Percentiles rank a stretch among this genome's conserved stretches.
Conservation (phyloP, 2,329 filamentous ascomycete species). For the Fusarium staphyleae region DNA sequence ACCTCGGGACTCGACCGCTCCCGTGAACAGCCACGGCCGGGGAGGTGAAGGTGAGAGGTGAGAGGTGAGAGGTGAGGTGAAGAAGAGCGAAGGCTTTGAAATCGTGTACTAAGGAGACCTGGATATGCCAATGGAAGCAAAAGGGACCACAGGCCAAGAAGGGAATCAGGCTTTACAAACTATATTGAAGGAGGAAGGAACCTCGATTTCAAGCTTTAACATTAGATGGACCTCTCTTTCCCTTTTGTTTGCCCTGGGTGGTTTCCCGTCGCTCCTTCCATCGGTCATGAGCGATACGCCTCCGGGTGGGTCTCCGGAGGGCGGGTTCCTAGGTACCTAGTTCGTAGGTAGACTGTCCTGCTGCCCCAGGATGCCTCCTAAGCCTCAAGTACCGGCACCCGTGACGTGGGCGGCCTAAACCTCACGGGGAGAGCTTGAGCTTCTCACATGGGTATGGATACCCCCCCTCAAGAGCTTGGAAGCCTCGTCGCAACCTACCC, state of each 20-base stretch:
- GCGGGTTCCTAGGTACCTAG: slow-evolving; percentile 12
- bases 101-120: background rate
- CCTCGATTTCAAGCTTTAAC: slow-evolving; percentile 1
- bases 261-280: slow-evolving; percentile 22
- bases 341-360: slow-evolving; percentile 13
- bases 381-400: slow-evolving; percentile 28
- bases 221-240: slow-evolving; percentile 23
- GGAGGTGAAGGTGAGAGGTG: too few species aligned
- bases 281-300: slow-evolving; percentile 13
- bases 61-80: too few species aligned
- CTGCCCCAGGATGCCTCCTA: background rate
- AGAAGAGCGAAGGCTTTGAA: too few species aligned
- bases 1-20: background rate
- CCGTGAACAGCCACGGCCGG: too few species aligned
- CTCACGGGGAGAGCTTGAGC: slow-evolving; percentile 8
- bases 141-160: background rate
- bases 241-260: slow-evolving; percentile 4
- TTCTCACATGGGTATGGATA: slow-evolving; percentile 24
- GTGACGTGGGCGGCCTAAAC: slow-evolving; percentile 18
- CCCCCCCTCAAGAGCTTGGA: background rate
- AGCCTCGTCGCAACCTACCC: background rate
- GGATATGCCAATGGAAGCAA: background rate
- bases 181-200: slow-evolving; percentile 3
- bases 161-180: slow-evolving; percentile 5
- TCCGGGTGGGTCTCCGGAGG: slow-evolving; percentile 13